These are phyloP conservation scores for Fusarium graminum DNA, from an alignment of 2,329 filamentous ascomycete species.

Conservation along the genomic window DNA sequence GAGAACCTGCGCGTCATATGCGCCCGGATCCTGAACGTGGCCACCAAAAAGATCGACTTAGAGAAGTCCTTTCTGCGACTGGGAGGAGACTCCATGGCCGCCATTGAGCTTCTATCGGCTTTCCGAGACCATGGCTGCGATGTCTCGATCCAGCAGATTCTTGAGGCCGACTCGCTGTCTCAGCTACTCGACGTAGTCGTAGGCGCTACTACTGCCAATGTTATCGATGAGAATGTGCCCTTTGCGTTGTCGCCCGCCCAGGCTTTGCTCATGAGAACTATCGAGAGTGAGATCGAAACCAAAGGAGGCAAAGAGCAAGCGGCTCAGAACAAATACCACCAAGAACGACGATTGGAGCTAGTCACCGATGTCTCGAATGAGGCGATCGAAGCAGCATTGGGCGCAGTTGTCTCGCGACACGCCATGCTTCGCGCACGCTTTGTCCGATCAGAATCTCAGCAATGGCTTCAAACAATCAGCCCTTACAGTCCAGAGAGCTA, in stretches of 20 bases:
- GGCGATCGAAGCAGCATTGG: constrained; percentile 13
- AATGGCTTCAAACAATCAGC: constrained; percentile 16
- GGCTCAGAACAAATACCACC: constrained; percentile 13
- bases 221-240: constrained; percentile 11
- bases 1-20: constrained; percentile 17
- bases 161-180: constrained; percentile 14
- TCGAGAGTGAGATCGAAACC: constrained; percentile 13
- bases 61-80: constrained; percentile 14
- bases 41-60: constrained; percentile 15
- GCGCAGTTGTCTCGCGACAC: constrained; percentile 15
- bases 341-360: constrained; percentile 14
- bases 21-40: constrained; percentile 14
- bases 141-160: constrained; percentile 17
- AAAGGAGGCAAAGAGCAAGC: constrained; percentile 13
- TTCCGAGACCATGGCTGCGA: constrained; percentile 16
- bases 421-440: constrained; percentile 16
- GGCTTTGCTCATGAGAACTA: constrained; percentile 15
- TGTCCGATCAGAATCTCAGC: constrained; percentile 15
- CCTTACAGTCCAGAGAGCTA: constrained; percentile 15
- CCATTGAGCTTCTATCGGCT: constrained; percentile 15
- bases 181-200: constrained; percentile 11
- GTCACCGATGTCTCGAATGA: constrained; percentile 11
- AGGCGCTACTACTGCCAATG: constrained; percentile 12
- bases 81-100: constrained; percentile 12
- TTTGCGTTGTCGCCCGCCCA: constrained; percentile 13